Evolutionary conservation across 129 eudicot genomes (phyloP), one percentile per base, ranked within the genome.

Genomic region (Tanacetum coccineum): DNA sequence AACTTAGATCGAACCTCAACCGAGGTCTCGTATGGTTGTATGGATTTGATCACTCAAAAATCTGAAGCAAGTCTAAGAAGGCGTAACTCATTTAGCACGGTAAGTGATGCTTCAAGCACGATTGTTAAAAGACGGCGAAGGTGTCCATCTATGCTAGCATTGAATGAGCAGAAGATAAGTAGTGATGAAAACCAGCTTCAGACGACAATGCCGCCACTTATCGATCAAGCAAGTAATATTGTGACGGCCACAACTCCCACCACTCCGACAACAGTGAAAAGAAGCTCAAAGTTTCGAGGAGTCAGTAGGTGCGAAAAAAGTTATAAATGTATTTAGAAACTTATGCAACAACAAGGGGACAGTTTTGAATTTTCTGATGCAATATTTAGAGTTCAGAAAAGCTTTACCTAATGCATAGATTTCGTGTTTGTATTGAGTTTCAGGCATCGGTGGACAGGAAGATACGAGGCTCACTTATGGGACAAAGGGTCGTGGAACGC

Each of bases 381-480:
- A 7, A 36, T 7, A 6, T 36, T 71, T 20, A 22, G 25, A 45
- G 26, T 26, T 39, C 12, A 47, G 3, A 56, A 70, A 14, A 7
- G 18, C 13, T 48, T 1, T 32, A n/a, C 28, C 3, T 10, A 22
- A 14, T 21, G 55, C 51, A 2, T 20, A 5, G 28, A 51, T 65
- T 49, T 52, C 14, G 59, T 14, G 13, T 54, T 6, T 57, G 21
- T 64, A 5, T 46, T 47, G 46, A 28, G 20, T 28, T 32, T 36
- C 61, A 87, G 95, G 62, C 95, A 89, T 74, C 62, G 96, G 44
- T 85, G 96, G 96, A 88, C 96, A 3, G 93, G 96, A 47, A 79
- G 95, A 22, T 89, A 75, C 59, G 96, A 89, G 74, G 96, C 96
- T 49, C 96, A 89, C 78, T 67, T 89, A 40, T 89, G 96, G 96